A percentile compares a stretch with the other conserved stretches of the same genome.
Conservation (phyloP, 2,329 filamentous ascomycete species). For the Acarospora socialis region DNA sequence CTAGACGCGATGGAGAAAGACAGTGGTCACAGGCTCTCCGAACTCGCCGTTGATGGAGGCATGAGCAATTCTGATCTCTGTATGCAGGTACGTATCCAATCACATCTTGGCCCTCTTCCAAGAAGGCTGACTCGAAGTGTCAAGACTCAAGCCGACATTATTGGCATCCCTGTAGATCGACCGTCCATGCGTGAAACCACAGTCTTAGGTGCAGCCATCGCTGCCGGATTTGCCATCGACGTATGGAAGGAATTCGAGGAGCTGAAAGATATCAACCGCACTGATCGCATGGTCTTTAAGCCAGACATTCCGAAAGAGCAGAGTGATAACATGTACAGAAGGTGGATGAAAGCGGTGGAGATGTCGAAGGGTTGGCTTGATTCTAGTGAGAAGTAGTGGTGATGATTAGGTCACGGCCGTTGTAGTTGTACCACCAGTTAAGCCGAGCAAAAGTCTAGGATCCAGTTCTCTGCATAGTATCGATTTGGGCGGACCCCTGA, state of each 20-base stretch:
- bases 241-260: constrained; percentile 67
- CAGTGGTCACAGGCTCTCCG: constrained; percentile 58
- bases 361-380: constrained; percentile 63
- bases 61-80: constrained; percentile 79
- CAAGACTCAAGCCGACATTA: constrained; percentile 71
- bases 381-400: constrained; percentile 10
- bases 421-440: too few relatives aligned
- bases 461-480: too few relatives aligned
- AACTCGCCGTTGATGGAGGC: constrained; percentile 73
- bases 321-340: constrained; percentile 49
- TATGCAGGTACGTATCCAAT: constrained; percentile 56
- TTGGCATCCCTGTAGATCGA: constrained; percentile 67
- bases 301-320: constrained; percentile 48
- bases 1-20: constrained; percentile 84
- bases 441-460: too few relatives aligned
- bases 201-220: constrained; percentile 74
- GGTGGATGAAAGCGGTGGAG: constrained; percentile 63
- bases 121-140: constrained; percentile 4
- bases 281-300: constrained; percentile 54
- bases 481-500: too few relatives aligned
- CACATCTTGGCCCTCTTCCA: constrained; percentile 1
- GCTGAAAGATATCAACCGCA: constrained; percentile 56
- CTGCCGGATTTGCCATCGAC: constrained; percentile 69
- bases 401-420: too few relatives aligned
- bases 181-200: constrained; percentile 86